A percentile compares a stretch with the other conserved stretches of the same genome.
Evolutionary conservation across 2,329 filamentous ascomycete species (phyloP).

Genomic region (Ophiostoma ulmi): DNA sequence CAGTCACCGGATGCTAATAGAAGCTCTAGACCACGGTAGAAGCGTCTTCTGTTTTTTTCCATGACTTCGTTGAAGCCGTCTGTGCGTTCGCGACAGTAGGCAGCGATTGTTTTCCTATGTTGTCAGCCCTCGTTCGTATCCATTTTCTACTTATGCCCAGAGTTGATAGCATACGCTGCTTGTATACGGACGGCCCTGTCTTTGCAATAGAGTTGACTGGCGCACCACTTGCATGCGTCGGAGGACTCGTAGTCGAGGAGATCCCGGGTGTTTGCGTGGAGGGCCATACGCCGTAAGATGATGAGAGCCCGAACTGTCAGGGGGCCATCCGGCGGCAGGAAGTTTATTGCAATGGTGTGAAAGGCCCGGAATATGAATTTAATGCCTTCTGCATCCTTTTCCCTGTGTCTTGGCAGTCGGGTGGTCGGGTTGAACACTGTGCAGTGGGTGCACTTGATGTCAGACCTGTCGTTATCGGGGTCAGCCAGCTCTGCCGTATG

Average conservation of each 20-base stretch:
- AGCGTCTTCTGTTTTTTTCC: constrained; percentile 22
- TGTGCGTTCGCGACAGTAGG: constrained; percentile 18
- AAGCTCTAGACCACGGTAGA: constrained; percentile 22
- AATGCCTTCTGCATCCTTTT: constrained; percentile 15
- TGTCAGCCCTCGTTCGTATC: background rate
- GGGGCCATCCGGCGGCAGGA: constrained; percentile 17
- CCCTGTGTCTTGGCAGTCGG: constrained; percentile 13
- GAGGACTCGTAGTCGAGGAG: constrained; percentile 26
- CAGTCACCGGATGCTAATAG: constrained; percentile 22
- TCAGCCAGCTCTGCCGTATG: constrained; percentile 19
- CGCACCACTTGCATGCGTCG: constrained; percentile 24
- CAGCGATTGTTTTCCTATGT: constrained; percentile 24
- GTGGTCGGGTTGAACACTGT: constrained; percentile 2
- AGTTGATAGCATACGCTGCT: constrained; percentile 22
- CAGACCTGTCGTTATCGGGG: constrained; percentile 18
- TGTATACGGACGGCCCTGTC: constrained; percentile 26
- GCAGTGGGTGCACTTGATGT: constrained; percentile 22
- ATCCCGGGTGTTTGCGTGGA: constrained; percentile 17
- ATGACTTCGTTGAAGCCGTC: background rate
- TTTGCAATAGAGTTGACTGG: constrained; percentile 20
- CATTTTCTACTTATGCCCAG: background rate
- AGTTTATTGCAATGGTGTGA: background rate
- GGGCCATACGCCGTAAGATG: constrained; percentile 21
- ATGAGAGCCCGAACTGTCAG: constrained; percentile 23
- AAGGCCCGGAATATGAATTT: constrained; percentile 8